A percentile compares a stretch with the other conserved stretches of the same genome.
phyloP scores from a whole-genome alignment of 176 grass and related monocot genomes.

The Avena sativa region DNA sequence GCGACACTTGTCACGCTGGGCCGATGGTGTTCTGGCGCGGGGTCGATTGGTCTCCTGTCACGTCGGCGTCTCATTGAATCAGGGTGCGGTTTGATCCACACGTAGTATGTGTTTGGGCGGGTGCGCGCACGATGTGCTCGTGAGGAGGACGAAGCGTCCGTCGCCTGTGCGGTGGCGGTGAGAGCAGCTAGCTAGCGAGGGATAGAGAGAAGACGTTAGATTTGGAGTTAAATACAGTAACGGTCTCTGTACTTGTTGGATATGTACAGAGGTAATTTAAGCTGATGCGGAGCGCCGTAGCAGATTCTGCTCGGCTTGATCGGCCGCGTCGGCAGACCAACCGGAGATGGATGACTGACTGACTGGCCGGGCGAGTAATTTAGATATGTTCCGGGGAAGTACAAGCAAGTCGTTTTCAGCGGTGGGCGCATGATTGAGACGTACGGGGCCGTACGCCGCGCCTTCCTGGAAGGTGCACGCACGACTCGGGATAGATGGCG shows the following conservation, averaged over 20 bases:
- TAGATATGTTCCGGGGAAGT: not conserved
- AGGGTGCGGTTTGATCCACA: no score
- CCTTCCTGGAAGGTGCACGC: not conserved
- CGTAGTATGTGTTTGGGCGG: no score
- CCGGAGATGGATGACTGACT: not conserved
- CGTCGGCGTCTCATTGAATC: no score
- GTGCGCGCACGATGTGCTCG: no score
- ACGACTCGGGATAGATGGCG: not conserved
- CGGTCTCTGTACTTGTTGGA: no score
- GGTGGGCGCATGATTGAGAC: not conserved
- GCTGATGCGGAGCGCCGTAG: not conserved
- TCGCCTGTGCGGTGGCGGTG: no score
- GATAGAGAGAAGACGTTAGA: no score
- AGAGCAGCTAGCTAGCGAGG: not conserved
- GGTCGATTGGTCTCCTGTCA: no score
- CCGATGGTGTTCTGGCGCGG: not conserved
- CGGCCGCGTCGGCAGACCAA: not conserved
- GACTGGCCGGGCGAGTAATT: not conserved
- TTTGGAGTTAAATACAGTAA: no score
- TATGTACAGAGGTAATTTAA: no score
- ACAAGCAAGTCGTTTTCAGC: not conserved
- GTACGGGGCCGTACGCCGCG: conserved; percentile 18
- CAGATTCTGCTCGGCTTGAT: not conserved
- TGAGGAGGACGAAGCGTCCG: no score
- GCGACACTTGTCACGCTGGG: not conserved